Evolutionary conservation across 2,329 filamentous ascomycete species (phyloP), one percentile per base, ranked within the genome.

Genomic region (Calonectria henricotiae): DNA sequence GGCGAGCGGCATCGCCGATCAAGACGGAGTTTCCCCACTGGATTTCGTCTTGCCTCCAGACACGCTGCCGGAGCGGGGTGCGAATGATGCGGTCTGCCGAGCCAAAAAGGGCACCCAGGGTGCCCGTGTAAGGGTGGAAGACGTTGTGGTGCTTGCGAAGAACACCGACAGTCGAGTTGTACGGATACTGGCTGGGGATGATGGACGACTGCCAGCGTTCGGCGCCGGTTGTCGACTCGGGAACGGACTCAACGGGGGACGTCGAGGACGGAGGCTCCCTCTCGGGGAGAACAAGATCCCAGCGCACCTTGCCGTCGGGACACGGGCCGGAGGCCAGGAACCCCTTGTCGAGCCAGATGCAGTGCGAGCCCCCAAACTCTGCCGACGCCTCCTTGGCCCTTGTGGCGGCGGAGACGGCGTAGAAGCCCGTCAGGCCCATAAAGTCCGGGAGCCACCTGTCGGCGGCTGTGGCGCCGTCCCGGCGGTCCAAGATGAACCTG

Each of bases 251-350:
- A 1, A 65, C 20, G 6, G 62, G 63, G 1, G 70, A 65, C n/a
- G 47, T 32, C 11, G 63, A 69, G 5, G 71, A 66, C 4, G 71
- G 73, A 2, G 73, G 63, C 7, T 71, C 55, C 4, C 49, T n/a
- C 15, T 78, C 74, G 0, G 74, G 75, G 20, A 78, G 55, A 15
- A 78, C 66, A n/a, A 78, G 66, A 35, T 78, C 76, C 76, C 76
- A 78, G 15, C 76, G 71, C 9, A 74, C 73, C 69, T 72, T 76
- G 25, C 67, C 64, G 5, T 67, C 65, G 1, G 70, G 70, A 41
- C 71, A 75, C 0, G 75, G 76, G 0, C 72, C 75, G 0, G 76
- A 74, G 1, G 76, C 65, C 1, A 78, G 62, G 9, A 70, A 75
- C 0, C 76, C 76, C 15, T 54, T 66, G 6, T 72, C 55, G 5